Evolutionary conservation across 352 stramenopile genomes (phyloP).

Genomic region (Globisporangium lucens): DNA sequence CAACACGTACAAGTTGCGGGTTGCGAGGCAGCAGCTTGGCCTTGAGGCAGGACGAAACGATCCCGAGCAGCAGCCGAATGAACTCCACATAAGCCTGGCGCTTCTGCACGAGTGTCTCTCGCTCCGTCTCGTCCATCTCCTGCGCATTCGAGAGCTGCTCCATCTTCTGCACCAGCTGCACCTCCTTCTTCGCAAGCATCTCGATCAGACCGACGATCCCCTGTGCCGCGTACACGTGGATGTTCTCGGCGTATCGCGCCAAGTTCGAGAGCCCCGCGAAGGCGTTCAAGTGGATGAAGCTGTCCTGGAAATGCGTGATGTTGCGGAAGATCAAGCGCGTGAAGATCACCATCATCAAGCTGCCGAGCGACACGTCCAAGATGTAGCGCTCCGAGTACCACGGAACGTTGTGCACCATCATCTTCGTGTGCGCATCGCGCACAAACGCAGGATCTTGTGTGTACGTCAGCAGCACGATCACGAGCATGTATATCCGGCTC

Average conservation of each 20-base stretch:
- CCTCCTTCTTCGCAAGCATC: slow-evolving; percentile 76
- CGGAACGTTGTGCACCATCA: slow-evolving; percentile 52
- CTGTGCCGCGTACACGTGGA: slow-evolving; percentile 74
- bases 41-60: slow-evolving; percentile 70
- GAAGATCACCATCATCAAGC: slow-evolving; percentile 77
- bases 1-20: slow-evolving; percentile 56
- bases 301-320: slow-evolving; percentile 79
- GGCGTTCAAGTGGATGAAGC: slow-evolving; percentile 72
- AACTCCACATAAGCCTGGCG: slow-evolving; percentile 73
- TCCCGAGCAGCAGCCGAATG: slow-evolving; percentile 60
- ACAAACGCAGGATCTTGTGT: slow-evolving; percentile 67
- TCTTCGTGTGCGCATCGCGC: slow-evolving; percentile 51
- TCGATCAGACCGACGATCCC: slow-evolving; percentile 64
- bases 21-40: slow-evolving; percentile 61
- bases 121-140: slow-evolving; percentile 28
- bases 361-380: slow-evolving; percentile 67
- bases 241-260: slow-evolving; percentile 59
- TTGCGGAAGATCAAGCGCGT: slow-evolving; percentile 73
- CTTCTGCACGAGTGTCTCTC: slow-evolving; percentile 50
- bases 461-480: slow-evolving; percentile 67
- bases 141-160: slow-evolving; percentile 12
- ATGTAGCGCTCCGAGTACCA: slow-evolving; percentile 85
- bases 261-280: slow-evolving; percentile 77
- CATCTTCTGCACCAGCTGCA: slow-evolving; percentile 52
- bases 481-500: slow-evolving; percentile 65